Conservation (phyloP, 177 flowering plant species). For the Vitis hybrid region DNA sequence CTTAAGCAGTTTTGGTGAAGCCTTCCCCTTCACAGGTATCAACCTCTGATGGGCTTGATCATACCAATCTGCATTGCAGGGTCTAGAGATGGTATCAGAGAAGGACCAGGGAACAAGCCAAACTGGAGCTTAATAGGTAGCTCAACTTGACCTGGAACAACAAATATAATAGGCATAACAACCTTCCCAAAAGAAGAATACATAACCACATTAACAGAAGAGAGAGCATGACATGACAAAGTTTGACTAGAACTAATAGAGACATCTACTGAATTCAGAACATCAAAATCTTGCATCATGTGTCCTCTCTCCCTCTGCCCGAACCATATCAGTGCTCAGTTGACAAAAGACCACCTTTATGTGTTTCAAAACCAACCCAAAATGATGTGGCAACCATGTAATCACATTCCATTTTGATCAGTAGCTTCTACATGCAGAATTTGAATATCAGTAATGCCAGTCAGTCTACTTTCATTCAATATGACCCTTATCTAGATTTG, state of each 20-base stretch:
- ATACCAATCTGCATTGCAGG: conserved; percentile 93
- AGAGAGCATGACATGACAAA: conserved; percentile 26
- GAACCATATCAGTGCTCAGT: conserved; percentile 27
- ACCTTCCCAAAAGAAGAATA: conserved; percentile 38
- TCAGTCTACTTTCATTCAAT: too few species aligned
- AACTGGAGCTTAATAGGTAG: conserved; percentile 74
- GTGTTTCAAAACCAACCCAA: too few species aligned
- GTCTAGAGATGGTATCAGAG: conserved; percentile 87
- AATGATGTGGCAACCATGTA: too few species aligned
- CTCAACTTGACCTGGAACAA: conserved; percentile 46
- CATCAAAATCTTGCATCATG: conserved; percentile 30
- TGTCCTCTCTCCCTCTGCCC: conserved; percentile 27
- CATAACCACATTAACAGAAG: conserved; percentile 24
- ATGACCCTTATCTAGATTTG: too few species aligned
- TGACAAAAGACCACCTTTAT: not conserved
- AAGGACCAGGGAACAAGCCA: conserved; percentile 89
- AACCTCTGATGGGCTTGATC: too few species aligned
- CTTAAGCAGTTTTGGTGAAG: too few species aligned
- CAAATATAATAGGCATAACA: conserved; percentile 33
- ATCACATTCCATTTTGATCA: too few species aligned
- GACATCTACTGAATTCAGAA: conserved; percentile 25
- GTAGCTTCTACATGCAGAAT: too few species aligned
- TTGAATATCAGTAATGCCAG: too few species aligned
- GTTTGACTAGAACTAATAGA: conserved; percentile 26
- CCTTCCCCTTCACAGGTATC: too few species aligned